phyloP scores from a whole-genome alignment of 306 rosid genomes.

The Rubus idaeus region DNA sequence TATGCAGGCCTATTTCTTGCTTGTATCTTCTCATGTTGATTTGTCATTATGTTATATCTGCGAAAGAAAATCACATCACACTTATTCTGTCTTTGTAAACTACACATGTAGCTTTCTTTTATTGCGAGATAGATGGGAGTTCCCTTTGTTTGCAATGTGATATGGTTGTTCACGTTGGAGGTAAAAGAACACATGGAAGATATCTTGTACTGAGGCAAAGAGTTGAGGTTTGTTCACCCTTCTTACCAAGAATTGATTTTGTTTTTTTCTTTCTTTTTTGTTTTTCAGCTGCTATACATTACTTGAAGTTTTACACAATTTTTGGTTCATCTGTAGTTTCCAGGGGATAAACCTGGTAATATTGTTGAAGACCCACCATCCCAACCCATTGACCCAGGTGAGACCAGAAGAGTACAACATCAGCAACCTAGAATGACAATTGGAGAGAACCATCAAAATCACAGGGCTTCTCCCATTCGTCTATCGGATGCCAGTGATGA shows the following conservation, averaged over 20 bases:
- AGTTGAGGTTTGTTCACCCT: conserved; percentile 73
- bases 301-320: conserved; percentile 19
- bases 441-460: conserved; percentile 70
- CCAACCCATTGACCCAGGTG: conserved; percentile 51
- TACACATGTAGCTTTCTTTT: conserved; percentile 84
- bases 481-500: conserved; percentile 50
- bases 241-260: neutral
- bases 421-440: conserved; percentile 43
- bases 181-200: conserved; percentile 98
- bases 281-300: neutral
- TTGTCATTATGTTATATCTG: conserved; percentile 7
- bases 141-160: conserved; percentile 97
- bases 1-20: conserved; percentile 20
- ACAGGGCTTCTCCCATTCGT: conserved; percentile 44
- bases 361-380: conserved; percentile 36
- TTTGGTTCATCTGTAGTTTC: conserved; percentile 60
- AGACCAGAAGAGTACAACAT: conserved; percentile 52
- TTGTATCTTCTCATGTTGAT: neutral
- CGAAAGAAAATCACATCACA: neutral
- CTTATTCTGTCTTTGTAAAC: conserved; percentile 35
- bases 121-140: conserved; percentile 93
- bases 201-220: conserved; percentile 88
- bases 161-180: conserved; percentile 95
- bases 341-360: conserved; percentile 74
- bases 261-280: neutral